phyloP scores from a whole-genome alignment of 176 grass and related monocot genomes.

The Phoenix dactylifera region DNA sequence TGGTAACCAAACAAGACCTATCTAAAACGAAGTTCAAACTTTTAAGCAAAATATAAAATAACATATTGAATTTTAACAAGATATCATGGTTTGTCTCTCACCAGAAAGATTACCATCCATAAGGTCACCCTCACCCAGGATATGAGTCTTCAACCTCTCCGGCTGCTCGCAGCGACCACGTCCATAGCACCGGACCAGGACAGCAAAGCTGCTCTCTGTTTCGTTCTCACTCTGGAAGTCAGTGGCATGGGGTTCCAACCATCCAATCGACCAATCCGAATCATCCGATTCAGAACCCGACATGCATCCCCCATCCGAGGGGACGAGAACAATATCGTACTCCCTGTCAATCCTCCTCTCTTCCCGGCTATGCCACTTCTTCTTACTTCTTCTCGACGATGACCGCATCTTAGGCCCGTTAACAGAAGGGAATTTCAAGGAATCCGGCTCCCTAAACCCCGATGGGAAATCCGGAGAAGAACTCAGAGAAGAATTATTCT shows the following conservation, averaged over 20 bases:
- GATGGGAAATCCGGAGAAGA: slow-evolving; percentile 7
- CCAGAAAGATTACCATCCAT: slow-evolving; percentile 26
- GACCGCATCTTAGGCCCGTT: slow-evolving; percentile 11
- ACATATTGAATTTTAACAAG: no score
- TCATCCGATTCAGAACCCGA: slow-evolving; percentile 54
- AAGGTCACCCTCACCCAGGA: slow-evolving; percentile 21
- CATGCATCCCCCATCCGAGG: slow-evolving; percentile 36
- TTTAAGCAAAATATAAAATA: no score
- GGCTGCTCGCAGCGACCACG: slow-evolving; percentile 31
- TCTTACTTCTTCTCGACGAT: slow-evolving; percentile 27
- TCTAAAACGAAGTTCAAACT: no score
- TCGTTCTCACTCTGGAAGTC: slow-evolving; percentile 50
- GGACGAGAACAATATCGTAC: slow-evolving; percentile 70
- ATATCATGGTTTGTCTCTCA: slow-evolving; percentile 15
- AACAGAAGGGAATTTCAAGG: slow-evolving; percentile 9
- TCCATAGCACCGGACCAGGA: slow-evolving; percentile 71
- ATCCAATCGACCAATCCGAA: slow-evolving; percentile 77
- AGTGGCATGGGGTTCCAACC: slow-evolving; percentile 53
- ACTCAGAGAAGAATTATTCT: slow-evolving; percentile 9
- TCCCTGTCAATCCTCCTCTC: slow-evolving; percentile 33
- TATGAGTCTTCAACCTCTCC: slow-evolving; percentile 14
- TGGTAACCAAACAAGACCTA: no score
- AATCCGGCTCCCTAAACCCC: slow-evolving; percentile 6
- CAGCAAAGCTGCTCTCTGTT: slow-evolving; percentile 44
- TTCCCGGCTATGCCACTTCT: slow-evolving; percentile 6